Evolutionary conservation across 495 filamentous ascomycete species (phyloP).

Genomic region (Aspergillus heteromorphus): DNA sequence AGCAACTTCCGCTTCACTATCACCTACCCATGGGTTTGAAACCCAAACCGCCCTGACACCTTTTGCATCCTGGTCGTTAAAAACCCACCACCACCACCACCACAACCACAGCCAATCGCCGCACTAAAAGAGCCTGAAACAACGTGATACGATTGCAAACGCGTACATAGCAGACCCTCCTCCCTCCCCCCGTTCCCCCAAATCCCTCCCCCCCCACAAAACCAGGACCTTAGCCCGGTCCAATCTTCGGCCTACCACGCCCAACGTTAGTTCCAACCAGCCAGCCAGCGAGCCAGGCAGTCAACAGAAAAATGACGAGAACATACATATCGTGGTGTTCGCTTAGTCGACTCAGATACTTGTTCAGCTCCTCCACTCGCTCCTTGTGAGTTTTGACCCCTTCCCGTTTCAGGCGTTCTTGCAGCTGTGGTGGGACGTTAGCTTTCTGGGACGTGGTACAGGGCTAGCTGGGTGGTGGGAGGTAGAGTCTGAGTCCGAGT

Average conservation of each 20-base stretch:
- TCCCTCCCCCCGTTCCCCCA: too few relatives aligned
- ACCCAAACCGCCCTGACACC: not conserved
- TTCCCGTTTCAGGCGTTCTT: conserved; percentile 73
- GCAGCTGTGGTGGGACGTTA: conserved; percentile 18
- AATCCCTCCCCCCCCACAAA: too few relatives aligned
- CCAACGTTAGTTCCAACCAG: conserved; percentile 7
- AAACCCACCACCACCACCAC: not conserved
- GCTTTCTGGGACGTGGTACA: not conserved
- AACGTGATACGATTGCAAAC: not conserved
- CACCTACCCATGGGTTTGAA: too few relatives aligned
- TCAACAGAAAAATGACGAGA: conserved; percentile 4
- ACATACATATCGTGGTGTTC: conserved; percentile 96
- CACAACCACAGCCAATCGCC: too few relatives aligned
- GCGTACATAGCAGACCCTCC: too few relatives aligned
- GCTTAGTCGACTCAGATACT: conserved; percentile 82
- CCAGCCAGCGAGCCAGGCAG: too few relatives aligned
- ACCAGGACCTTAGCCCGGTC: conserved; percentile 57
- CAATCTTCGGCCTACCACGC: conserved; percentile 59
- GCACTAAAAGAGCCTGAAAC: not conserved
- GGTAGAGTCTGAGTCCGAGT: too few relatives aligned
- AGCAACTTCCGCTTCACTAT: too few relatives aligned
- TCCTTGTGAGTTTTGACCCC: conserved; percentile 95
- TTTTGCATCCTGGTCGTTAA: not conserved
- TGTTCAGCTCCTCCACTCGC: conserved; percentile 91
- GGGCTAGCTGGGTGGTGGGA: not conserved